phyloP scores from a whole-genome alignment of 345 rosid species.

The Populus simonii region DNA sequence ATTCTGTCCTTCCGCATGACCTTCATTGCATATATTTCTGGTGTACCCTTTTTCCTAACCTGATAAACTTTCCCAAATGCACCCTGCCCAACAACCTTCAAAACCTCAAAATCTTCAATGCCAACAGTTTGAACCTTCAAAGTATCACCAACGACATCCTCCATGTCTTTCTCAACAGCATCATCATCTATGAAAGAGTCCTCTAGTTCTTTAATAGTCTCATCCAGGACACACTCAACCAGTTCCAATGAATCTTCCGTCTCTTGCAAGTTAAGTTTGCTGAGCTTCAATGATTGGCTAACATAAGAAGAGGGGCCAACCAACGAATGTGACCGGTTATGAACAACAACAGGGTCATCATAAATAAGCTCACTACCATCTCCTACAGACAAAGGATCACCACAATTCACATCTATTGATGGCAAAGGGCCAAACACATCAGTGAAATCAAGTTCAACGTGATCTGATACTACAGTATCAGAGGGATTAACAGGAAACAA shows the following conservation, averaged over 20 bases:
- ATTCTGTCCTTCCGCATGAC: conserved; percentile 95
- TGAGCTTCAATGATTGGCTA: conserved; percentile 58
- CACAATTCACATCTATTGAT: conserved; percentile 27
- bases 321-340: conserved; percentile 80
- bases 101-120: conserved; percentile 79
- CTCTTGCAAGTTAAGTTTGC: conserved; percentile 55
- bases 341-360: conserved; percentile 66
- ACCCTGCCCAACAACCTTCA: conserved; percentile 93
- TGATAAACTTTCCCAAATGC: conserved; percentile 94
- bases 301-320: conserved; percentile 77
- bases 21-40: conserved; percentile 94
- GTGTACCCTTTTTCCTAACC: conserved; percentile 76
- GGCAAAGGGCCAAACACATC: conserved; percentile 70
- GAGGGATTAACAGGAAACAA: conserved; percentile 38
- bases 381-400: conserved; percentile 17
- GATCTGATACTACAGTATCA: conserved; percentile 42
- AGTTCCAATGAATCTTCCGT: conserved; percentile 45
- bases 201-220: conserved; percentile 30
- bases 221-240: conserved; percentile 38
- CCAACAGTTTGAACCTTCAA: conserved; percentile 40
- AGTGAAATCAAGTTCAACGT: conserved; percentile 62
- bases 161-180: conserved; percentile 21
- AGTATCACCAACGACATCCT: conserved; percentile 21
- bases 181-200: conserved; percentile 31
- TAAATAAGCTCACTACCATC: conserved; percentile 45